Evolutionary conservation across 2,329 filamentous ascomycete genomes (phyloP).

Genomic region (Trichoderma aggressivum): DNA sequence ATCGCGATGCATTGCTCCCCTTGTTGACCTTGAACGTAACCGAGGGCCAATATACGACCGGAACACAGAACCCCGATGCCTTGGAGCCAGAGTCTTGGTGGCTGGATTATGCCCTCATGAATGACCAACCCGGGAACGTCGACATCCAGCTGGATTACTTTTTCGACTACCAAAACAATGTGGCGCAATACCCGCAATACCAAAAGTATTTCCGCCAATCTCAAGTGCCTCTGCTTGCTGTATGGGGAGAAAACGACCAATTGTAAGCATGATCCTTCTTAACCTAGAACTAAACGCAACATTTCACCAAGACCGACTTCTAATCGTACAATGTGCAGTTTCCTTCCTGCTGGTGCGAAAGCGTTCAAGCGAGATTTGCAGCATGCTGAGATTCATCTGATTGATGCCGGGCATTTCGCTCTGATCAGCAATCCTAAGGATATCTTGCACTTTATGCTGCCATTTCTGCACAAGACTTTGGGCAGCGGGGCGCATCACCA

Average conservation of each 20-base stretch:
- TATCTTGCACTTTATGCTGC: not conserved
- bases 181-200: slow-evolving; percentile 51
- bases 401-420: slow-evolving; percentile 58
- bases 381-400: slow-evolving; percentile 44
- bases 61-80: slow-evolving; percentile 31
- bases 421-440: not conserved
- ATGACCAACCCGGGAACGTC: slow-evolving; percentile 38
- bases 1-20: slow-evolving; percentile 36
- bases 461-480: not conserved
- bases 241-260: slow-evolving; percentile 58
- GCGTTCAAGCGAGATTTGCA: slow-evolving; percentile 50
- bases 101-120: slow-evolving; percentile 51
- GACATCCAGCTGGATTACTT: slow-evolving; percentile 56
- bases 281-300: not conserved
- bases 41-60: slow-evolving; percentile 44
- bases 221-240: slow-evolving; percentile 51
- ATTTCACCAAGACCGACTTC: too few species aligned
- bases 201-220: slow-evolving; percentile 52
- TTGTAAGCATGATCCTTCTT: not conserved
- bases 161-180: slow-evolving; percentile 54
- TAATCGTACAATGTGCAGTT: slow-evolving; percentile 32
- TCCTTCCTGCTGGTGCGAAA: slow-evolving; percentile 49
- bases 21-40: slow-evolving; percentile 38
- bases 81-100: slow-evolving; percentile 46
- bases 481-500: not conserved